Base-by-base conservation (phyloP, 768 basidiomycete species). In the Auriscalpium microsporum region DNA sequence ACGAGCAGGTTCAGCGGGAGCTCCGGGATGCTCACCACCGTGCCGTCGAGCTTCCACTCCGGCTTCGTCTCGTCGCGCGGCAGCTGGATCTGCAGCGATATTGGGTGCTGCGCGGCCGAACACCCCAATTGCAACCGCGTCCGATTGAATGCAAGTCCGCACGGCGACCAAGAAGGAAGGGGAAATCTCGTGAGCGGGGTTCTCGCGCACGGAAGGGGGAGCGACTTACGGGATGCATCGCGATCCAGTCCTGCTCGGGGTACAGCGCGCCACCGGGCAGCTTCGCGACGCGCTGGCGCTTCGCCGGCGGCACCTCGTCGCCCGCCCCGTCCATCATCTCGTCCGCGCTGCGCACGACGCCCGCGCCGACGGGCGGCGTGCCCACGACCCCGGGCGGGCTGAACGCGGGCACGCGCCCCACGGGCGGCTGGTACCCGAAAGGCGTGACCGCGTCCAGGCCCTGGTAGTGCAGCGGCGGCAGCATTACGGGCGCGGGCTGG, bases 1-100 rank as follows among this genome's bases (percentile, higher is more conserved):
- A 97, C 87, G 46, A 94, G 73, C 46, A 92, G 72, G 55, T 81
- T 92, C 63, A 96, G 78, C 10, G 92, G 89, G 35, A 97, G 71
- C 55, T 96, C 92, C 1, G 83, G 78, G 55, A 99, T 77, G 10
- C 82, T 83, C 56, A 94, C 81, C 42, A 83, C 72, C 52, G 76
- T 78, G 0, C 94, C 94, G 64, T 95, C 83, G 53, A 96, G 75
- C 65, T 95, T 94, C 90, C 90, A 95, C 69, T 95, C 94, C 0
- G 94, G 86, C 67, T 90, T 93, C 36, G 84, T 81, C 1, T 86
- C 72, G 63, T 94, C 85, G 52, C 73, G 77, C 1, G 95, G 94
- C 60, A 99, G 75, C 66, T 94, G 91, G 3, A 98, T 76, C 36
- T 78, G 77, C 47, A 99, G 77, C 23, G 86, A 85, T 64, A 98